Evolutionary conservation across 257 asterid genomes (phyloP).

Genomic region (Mitragyna speciosa): DNA sequence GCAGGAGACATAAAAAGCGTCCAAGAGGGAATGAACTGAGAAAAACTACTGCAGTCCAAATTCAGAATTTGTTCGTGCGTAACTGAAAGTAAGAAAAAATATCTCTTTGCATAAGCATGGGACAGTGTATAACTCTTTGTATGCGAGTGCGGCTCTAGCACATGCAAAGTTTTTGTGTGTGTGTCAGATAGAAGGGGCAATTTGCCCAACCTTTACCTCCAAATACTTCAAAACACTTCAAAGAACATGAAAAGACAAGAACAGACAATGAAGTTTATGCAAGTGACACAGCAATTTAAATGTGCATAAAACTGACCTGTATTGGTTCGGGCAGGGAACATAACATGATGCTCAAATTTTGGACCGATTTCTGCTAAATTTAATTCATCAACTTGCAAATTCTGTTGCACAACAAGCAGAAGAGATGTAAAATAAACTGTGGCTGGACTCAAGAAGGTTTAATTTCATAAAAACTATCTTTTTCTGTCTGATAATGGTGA

Average conservation of each 20-base stretch:
- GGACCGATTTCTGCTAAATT: constrained; percentile 80
- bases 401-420: constrained; percentile 38
- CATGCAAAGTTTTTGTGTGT: neutral
- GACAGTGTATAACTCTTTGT: neutral
- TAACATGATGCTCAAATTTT: constrained; percentile 69
- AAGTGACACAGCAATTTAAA: neutral
- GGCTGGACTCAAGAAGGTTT: neutral
- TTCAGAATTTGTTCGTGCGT: neutral
- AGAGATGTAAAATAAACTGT: neutral
- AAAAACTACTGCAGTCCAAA: neutral
- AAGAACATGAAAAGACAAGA: neutral
- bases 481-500: neutral
- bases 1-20: neutral
- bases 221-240: neutral
- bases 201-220: neutral
- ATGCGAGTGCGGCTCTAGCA: neutral
- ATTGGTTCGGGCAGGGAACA: constrained; percentile 94
- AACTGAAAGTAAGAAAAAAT: neutral
- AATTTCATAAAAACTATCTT: neutral
- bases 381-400: constrained; percentile 72
- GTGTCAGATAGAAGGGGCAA: neutral
- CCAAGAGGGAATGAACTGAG: neutral
- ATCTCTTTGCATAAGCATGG: neutral
- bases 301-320: constrained; percentile 53
- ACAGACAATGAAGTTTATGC: neutral